A percentile compares a stretch with the other conserved stretches of the same genome.
Conservation (phyloP, 768 basidiomycete genomes). For the Trametes coccinea region DNA sequence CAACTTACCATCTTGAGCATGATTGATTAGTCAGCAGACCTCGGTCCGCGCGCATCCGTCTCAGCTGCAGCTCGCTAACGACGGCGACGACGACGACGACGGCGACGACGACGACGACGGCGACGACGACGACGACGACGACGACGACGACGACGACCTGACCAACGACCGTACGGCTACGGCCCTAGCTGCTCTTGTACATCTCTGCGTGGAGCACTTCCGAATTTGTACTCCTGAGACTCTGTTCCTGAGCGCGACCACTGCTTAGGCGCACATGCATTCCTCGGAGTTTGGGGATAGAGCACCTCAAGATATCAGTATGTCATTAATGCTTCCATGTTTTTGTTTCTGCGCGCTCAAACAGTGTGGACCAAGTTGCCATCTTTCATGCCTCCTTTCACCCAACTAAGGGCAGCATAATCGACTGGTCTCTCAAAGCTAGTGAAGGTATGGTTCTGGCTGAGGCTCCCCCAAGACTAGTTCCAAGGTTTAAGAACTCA, state of each 20-base stretch:
- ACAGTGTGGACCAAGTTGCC: slow-evolving; percentile 55
- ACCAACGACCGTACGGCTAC: not conserved
- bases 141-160: not conserved
- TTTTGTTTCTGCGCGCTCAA: not conserved
- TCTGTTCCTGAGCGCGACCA: not conserved
- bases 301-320: slow-evolving; percentile 57
- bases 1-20: not conserved
- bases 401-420: slow-evolving; percentile 74
- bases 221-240: not conserved
- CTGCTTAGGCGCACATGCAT: slow-evolving; percentile 8
- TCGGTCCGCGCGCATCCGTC: slow-evolving; percentile 5
- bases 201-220: not conserved
- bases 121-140: not conserved
- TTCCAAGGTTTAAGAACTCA: not conserved
- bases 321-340: slow-evolving; percentile 9
- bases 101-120: not conserved
- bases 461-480: not conserved
- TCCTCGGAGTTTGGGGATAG: slow-evolving; percentile 6
- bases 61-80: slow-evolving; percentile 7
- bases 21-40: slow-evolving; percentile 5
- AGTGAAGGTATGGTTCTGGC: slow-evolving; percentile 52
- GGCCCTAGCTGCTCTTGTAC: not conserved
- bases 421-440: slow-evolving; percentile 78
- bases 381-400: slow-evolving; percentile 87
- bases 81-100: slow-evolving; percentile 18